Evolutionary conservation across 495 filamentous ascomycete genomes (phyloP).

Genomic region (Aspergillus biplanus): DNA sequence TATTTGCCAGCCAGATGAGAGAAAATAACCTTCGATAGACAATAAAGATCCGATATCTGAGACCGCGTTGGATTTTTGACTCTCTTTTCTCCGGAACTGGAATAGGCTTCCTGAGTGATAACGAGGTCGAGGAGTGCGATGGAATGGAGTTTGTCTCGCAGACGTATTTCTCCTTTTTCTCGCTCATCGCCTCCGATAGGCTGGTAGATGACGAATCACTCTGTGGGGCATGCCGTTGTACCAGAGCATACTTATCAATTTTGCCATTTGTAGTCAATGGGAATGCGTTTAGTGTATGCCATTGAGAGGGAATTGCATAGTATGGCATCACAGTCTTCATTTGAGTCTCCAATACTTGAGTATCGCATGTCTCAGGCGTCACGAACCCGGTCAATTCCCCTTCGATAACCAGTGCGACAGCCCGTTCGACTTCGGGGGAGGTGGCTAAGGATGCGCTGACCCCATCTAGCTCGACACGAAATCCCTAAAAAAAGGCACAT

Average conservation of each 20-base stretch:
- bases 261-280: constrained; percentile 16
- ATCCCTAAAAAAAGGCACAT: constrained; percentile 2
- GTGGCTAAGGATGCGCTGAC: constrained; percentile 16
- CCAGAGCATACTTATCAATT: constrained; percentile 13
- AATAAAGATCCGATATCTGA: constrained; percentile 21
- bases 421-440: constrained; percentile 5
- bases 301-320: constrained; percentile 12
- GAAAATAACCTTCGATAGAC: constrained; percentile 24
- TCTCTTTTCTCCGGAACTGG: constrained; percentile 10
- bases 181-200: background rate
- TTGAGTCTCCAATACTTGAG: background rate
- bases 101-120: constrained; percentile 5
- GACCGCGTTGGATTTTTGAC: constrained; percentile 6
- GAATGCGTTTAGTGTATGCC: constrained; percentile 8
- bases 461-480: constrained; percentile 18
- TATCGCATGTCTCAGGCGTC: constrained; percentile 1
- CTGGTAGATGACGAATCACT: background rate
- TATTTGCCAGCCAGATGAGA: constrained; percentile 20
- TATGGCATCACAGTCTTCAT: constrained; percentile 11
- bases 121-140: background rate
- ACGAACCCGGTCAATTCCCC: constrained; percentile 10
- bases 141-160: too few relatives aligned
- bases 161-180: background rate
- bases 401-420: constrained; percentile 6
- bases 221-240: background rate